Base-by-base conservation (phyloP, 768 basidiomycete genomes). In the Clitopilus passeckerianus region DNA sequence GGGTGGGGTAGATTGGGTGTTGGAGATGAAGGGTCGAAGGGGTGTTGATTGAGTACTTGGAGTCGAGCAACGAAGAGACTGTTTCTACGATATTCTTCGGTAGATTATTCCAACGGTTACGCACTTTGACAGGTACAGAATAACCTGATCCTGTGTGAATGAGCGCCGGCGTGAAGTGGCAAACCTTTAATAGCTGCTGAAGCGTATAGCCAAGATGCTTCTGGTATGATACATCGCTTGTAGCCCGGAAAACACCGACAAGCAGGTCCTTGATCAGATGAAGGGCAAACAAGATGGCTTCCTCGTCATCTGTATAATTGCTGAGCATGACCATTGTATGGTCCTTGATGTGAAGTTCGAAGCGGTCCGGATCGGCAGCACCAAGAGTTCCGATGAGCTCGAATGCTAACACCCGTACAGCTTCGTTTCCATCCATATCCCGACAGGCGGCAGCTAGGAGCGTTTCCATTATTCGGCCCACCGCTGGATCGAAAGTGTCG, bases 351-450 rank as follows among this genome's bases (percentile, higher is more conserved):
- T 76, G 74, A 18, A 93, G 77, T 62, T 92, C 89, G 66, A 90
- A 90, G 54, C 97, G 82, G 75, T 98, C 96, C 0, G 96, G 96
- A 71, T 99, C 97, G 16, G 95, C 81, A 1, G 97, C 97, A 6
- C 97, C 97, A 12, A 98, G 74, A 20, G 92, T 83, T 1, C 95
- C 94, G 58, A 98, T 85, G 68, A 93, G 97, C 67, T 97, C 92
- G 67, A 89, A 95, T 0, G 93, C 89, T 18, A 91, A 71, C 44
- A 84, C 74, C 16, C 86, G 86, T 8, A 94, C 67, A 1, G 78
- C 67, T 50, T 95, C 89, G 5, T 80, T 80, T 6, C 82, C 85
- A 53, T 95, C 92, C 0, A 86, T 87, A 62, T 96, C 94, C 8
- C 92, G 83, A 57, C 85, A 85, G 0, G 90, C 88, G 0, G 87